phyloP scores from a whole-genome alignment of 2,329 filamentous ascomycete genomes.

The Magnaporthiopsis incrustans region DNA sequence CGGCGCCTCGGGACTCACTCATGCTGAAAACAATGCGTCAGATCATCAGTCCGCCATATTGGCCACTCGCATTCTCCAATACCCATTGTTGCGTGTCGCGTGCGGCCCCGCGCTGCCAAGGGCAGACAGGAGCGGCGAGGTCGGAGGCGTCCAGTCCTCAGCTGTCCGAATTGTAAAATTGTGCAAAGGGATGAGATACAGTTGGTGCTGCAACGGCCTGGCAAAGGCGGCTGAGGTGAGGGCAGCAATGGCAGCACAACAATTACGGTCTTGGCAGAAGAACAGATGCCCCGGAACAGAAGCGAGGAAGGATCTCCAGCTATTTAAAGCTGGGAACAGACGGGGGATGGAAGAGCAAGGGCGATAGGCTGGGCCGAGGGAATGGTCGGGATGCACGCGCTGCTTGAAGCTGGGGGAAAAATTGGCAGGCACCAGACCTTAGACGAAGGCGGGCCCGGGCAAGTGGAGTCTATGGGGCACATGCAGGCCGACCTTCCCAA shows the following conservation, averaged over 20 bases:
- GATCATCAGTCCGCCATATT: conserved; percentile 57
- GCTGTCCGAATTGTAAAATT: not conserved
- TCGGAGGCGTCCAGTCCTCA: not conserved
- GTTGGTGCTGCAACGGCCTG: not conserved
- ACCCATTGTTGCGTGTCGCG: conserved; percentile 26
- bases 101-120: conserved; percentile 2
- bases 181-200: not conserved
- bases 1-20: conserved; percentile 48
- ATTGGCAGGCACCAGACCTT: not conserved
- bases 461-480: not conserved
- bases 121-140: conserved; percentile 3
- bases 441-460: not conserved
- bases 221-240: no score
- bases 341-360: not conserved
- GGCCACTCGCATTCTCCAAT: conserved; percentile 50
- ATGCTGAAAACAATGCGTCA: conserved; percentile 54
- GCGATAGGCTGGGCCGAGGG: not conserved
- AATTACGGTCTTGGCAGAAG: not conserved
- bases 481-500: not conserved
- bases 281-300: not conserved
- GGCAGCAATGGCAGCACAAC: not conserved
- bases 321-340: not conserved
- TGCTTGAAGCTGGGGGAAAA: not conserved
- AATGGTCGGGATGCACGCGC: not conserved
- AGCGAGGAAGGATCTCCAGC: no score